phyloP scores from a whole-genome alignment of 164 flowering plant genomes.

The Aristolochia californica region DNA sequence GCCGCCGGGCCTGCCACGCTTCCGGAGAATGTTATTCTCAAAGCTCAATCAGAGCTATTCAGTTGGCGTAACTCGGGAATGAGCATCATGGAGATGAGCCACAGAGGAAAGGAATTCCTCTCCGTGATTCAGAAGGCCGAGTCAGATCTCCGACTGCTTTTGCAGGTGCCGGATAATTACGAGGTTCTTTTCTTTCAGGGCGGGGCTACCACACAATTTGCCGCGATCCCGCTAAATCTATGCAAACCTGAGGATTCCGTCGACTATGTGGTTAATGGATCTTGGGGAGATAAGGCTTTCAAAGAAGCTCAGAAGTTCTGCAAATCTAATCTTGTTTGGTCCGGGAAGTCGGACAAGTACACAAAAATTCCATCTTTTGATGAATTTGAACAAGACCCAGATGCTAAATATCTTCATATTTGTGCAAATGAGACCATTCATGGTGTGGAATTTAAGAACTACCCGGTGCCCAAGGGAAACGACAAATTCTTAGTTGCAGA shows the following conservation, averaged over 20 bases:
- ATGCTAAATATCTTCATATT: slow-evolving; percentile 82
- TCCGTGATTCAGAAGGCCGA: slow-evolving; percentile 92
- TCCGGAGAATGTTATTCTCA: slow-evolving; percentile 58
- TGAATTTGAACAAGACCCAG: slow-evolving; percentile 41
- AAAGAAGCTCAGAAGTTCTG: slow-evolving; percentile 83
- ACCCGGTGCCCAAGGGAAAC: slow-evolving; percentile 35
- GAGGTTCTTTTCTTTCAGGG: slow-evolving; percentile 84
- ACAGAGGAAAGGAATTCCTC: slow-evolving; percentile 76
- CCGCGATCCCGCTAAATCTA: slow-evolving; percentile 73
- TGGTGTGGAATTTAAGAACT: slow-evolving; percentile 85
- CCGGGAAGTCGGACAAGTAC: slow-evolving; percentile 85
- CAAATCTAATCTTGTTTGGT: slow-evolving; percentile 57
- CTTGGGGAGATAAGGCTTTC: slow-evolving; percentile 93
- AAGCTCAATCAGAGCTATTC: slow-evolving; percentile 77
- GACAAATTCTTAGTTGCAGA: slow-evolving; percentile 23
- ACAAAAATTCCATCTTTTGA: slow-evolving; percentile 57
- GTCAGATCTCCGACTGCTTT: slow-evolving; percentile 71
- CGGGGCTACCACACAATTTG: slow-evolving; percentile 90
- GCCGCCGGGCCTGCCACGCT: slow-evolving; percentile 86
- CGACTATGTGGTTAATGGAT: slow-evolving; percentile 80
- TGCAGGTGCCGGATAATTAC: slow-evolving; percentile 49
- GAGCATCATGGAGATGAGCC: slow-evolving; percentile 99
- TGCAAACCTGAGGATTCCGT: slow-evolving; percentile 50
- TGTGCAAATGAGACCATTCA: slow-evolving; percentile 97
- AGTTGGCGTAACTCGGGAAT: slow-evolving; percentile 78